phyloP scores from a whole-genome alignment of 2,329 filamentous ascomycete genomes.

The Tolypocladium inflatum region DNA sequence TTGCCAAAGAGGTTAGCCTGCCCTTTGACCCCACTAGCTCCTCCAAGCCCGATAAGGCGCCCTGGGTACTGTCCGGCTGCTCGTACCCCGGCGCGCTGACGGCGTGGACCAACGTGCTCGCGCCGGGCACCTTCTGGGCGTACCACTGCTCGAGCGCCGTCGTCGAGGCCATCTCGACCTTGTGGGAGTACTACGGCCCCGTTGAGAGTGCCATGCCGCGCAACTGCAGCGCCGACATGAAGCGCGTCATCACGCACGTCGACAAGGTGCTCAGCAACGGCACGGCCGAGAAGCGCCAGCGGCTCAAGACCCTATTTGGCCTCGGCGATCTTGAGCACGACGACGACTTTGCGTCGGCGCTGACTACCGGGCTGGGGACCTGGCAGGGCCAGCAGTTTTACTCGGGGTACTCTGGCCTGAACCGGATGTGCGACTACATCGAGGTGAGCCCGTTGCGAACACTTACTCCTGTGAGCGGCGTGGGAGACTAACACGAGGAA shows the following conservation, averaged over 20 bases:
- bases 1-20: slow-evolving; percentile 61
- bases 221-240: slow-evolving; percentile 54
- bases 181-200: slow-evolving; percentile 47
- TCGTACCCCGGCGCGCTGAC: slow-evolving; percentile 71
- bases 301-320: slow-evolving; percentile 36
- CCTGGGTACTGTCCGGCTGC: slow-evolving; percentile 70
- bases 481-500: background rate
- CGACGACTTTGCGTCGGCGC: slow-evolving; percentile 38
- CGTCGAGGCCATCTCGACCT: slow-evolving; percentile 64
- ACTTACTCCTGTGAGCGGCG: background rate
- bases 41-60: slow-evolving; percentile 52
- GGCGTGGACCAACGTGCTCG: slow-evolving; percentile 61
- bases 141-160: slow-evolving; percentile 71
- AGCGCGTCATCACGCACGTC: slow-evolving; percentile 38
- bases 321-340: slow-evolving; percentile 28
- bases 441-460: slow-evolving; percentile 8
- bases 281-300: slow-evolving; percentile 14
- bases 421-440: slow-evolving; percentile 24
- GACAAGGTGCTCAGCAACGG: slow-evolving; percentile 36
- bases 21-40: slow-evolving; percentile 54
- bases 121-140: slow-evolving; percentile 67
- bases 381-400: slow-evolving; percentile 28
- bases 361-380: slow-evolving; percentile 12
- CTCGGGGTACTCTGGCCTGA: slow-evolving; percentile 23
- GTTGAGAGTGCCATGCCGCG: slow-evolving; percentile 34